Evolutionary conservation across 768 basidiomycete genomes (phyloP), one percentile per base, ranked within the genome.

Genomic region (Podaxis pistillaris): DNA sequence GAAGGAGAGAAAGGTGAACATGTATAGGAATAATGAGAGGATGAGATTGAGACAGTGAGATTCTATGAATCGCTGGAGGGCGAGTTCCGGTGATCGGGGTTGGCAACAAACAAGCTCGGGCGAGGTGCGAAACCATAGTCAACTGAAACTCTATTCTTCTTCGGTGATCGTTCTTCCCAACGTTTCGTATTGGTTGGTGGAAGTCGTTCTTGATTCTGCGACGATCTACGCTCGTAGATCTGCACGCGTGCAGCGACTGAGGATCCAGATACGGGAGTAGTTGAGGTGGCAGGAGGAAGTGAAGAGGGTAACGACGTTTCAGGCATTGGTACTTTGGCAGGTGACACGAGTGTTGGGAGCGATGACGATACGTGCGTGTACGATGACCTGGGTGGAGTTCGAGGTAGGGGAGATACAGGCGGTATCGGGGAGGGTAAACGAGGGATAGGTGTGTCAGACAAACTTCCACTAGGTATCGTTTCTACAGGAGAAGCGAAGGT

Each of bases 91-190:
- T 75, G 68, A 68, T 89, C 87, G 17, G 91, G 90, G 73, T 93
- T 93, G 24, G 89, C 88, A 56, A 93, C 80, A 66, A 84, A 93
- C 33, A 93, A 77, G 64, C 84, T 84, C 19, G 83, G 74, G 63
- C 83, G 81, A 24, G 85, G 84, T 38, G 81, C 86, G 37, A 92
- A 79, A 12, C 89, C 90, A 70, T 92, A 93, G 28, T 82, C 79
- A 40, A 86, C 76, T 47, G 71, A 72, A 13, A 69, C 68, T 56
- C 75, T 73, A 56, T 75, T 73, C 68, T 74, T 79, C 63, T 75
- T 53, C 75, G 69, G 62, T 73, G 60, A 52, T 51, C 56, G 72
- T 68, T 79, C 80, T 68, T 83, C 82, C 56, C 66, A 73, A 56
- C 73, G 74, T 68, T 72, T 79, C 19, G 77, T 80, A 67, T 79